Base-by-base conservation (phyloP, 768 basidiomycete species). In the Podaxis carcinomalis region DNA sequence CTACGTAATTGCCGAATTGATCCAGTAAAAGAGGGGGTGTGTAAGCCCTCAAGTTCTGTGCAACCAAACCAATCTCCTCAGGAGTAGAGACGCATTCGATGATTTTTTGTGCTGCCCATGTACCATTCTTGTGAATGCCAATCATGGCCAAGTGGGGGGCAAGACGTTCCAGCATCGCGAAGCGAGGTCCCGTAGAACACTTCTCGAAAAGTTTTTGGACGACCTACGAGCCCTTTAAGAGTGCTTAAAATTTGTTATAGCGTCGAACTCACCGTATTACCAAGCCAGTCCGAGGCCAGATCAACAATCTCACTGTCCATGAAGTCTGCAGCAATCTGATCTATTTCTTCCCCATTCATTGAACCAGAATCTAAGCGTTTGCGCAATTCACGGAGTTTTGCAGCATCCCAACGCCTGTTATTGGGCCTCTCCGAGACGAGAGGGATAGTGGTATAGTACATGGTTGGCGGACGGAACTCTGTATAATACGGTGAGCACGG, bases 101-200 rank as follows among this genome's bases (percentile, higher is more conserved):
- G 70, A 97, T 94, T 82, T 98, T 98, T 75, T 99, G 97, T 2
- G 95, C 95, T 2, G 96, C 96, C 97, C 97, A 98, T 0, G 97
- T 99, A 28, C 97, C 97, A 66, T 99, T 98, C 80, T 98, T 98
- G 80, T 99, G 97, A 59, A 96, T 95, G 27, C 97, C 97, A 65
- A 98, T 97, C 86, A 93, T 92, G 23, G 96, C 96, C 42, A 99
- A 79, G 71, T 96, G 91, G 51, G 97, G 97, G 3, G 87, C 84
- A 63, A 98, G 89, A 52, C 95, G 88, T 68, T 98, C 95, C 57
- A 99, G 79, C 92, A 99, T 95, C 14, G 88, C 87, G 64, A 93
- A 83, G 66, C 95, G 82, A 32, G 94, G 88, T 2, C 69, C 75
- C 40, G 86, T 74, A 13, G 92, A 91, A 70, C 92, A 93, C 69